Evolutionary conservation across 108 stramenopile genomes (phyloP).

Genomic region (Pseudonitzschia pungens): DNA sequence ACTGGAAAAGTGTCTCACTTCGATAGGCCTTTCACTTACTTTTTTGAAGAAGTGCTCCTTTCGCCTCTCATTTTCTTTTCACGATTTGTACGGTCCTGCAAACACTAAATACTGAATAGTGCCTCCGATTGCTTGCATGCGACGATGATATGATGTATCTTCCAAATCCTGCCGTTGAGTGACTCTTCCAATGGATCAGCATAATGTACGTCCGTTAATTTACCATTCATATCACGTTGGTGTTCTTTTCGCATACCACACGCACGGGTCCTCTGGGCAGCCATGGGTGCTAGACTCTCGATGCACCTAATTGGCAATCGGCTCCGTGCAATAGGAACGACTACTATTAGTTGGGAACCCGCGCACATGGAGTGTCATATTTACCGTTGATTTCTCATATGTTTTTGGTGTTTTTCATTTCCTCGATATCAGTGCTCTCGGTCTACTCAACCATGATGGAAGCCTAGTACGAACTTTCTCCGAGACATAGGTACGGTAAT

Average conservation of each 20-base stretch:
- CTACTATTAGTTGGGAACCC: slow-evolving; percentile 13
- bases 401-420: slow-evolving; percentile 18
- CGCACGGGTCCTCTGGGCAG: slow-evolving; percentile 18
- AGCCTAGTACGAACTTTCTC: background rate
- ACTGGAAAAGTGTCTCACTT: no score
- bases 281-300: slow-evolving; percentile 11
- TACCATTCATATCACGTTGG: background rate
- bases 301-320: slow-evolving; percentile 17
- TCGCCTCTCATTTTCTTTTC: no score
- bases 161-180: no score
- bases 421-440: background rate
- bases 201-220: background rate
- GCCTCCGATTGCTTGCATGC: no score
- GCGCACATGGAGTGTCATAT: slow-evolving; percentile 16
- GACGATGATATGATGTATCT: no score
- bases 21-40: no score
- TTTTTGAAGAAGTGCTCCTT: no score
- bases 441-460: background rate
- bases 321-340: slow-evolving; percentile 13
- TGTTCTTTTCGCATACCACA: background rate
- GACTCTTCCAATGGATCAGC: no score
- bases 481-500: no score
- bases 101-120: no score
- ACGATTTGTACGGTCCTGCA: no score
- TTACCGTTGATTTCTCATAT: slow-evolving; percentile 11